These are phyloP conservation scores for Meira nashicola DNA, from an alignment of 1,284 basidiomycete species.

Conservation along the genomic window DNA sequence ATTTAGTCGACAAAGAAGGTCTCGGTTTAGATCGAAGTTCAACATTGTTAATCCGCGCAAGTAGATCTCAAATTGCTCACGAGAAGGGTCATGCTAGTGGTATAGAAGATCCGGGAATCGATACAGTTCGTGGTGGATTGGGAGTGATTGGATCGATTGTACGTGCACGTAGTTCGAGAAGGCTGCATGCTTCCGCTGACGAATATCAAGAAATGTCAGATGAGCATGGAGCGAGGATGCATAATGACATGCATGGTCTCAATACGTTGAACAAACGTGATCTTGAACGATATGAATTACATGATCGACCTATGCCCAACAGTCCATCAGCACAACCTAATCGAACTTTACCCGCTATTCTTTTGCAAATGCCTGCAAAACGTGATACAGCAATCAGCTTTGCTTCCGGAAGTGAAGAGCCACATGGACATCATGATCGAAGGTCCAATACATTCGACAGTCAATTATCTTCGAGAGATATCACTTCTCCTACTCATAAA, in stretches of 20 bases:
- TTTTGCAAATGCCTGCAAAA: constrained; percentile 13
- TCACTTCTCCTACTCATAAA: background rate
- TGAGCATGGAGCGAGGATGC: background rate
- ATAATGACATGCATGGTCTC: constrained; percentile 13
- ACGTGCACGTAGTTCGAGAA: constrained; percentile 43
- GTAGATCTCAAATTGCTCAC: constrained; percentile 20
- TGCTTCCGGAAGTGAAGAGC: constrained; percentile 6
- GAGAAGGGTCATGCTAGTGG: constrained; percentile 23
- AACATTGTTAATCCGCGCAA: constrained; percentile 44
- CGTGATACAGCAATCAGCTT: constrained; percentile 18
- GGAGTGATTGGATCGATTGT: constrained; percentile 50
- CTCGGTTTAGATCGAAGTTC: constrained; percentile 41
- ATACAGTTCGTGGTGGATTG: constrained; percentile 49
- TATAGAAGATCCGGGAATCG: constrained; percentile 50
- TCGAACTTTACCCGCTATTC: constrained; percentile 11
- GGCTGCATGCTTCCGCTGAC: constrained; percentile 34
- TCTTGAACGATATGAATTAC: constrained; percentile 42
- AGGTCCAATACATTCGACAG: background rate
- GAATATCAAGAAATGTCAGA: constrained; percentile 22
- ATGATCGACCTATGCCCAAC: constrained; percentile 37
- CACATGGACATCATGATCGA: constrained; percentile 18
- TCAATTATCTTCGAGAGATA: background rate
- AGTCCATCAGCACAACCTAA: constrained; percentile 12
- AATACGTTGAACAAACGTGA: constrained; percentile 23
- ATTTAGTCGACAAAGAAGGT: constrained; percentile 34